Evolutionary conservation across 169 alveolate genomes (phyloP).

Genomic region (Eimeria acervulina): DNA sequence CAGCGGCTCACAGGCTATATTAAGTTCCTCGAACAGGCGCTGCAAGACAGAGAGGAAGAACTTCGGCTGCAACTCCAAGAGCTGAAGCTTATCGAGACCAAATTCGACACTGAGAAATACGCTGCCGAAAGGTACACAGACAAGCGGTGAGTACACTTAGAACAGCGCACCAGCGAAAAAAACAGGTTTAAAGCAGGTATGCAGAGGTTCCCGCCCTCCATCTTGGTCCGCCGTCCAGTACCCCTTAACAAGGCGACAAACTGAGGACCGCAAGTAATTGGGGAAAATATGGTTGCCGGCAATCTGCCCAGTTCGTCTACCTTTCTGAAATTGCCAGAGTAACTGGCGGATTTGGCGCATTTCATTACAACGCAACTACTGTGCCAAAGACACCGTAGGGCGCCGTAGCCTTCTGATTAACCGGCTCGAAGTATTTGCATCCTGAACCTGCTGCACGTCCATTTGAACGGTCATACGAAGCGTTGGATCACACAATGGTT

Average conservation of each 20-base stretch:
- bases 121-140: slow-evolving; percentile 50
- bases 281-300: neutral
- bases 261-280: neutral
- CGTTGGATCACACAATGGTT: neutral
- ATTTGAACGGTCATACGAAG: neutral
- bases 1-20: slow-evolving; percentile 64
- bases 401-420: slow-evolving; percentile 16
- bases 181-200: slow-evolving; percentile 3
- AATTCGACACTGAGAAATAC: slow-evolving; percentile 26
- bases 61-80: slow-evolving; percentile 60
- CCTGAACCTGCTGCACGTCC: neutral
- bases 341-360: neutral
- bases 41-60: slow-evolving; percentile 72
- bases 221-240: slow-evolving; percentile 40
- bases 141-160: slow-evolving; percentile 19
- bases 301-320: neutral
- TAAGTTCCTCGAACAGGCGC: slow-evolving; percentile 75
- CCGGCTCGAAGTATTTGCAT: neutral
- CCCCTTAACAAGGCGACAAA: neutral
- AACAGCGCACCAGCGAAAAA: neutral
- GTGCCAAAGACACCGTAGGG: slow-evolving; percentile 12
- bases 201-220: neutral
- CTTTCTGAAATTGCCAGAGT: neutral
- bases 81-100: slow-evolving; percentile 62
- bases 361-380: neutral